Base-by-base conservation (phyloP, 768 basidiomycete species). In the Naganishia onofrii region DNA sequence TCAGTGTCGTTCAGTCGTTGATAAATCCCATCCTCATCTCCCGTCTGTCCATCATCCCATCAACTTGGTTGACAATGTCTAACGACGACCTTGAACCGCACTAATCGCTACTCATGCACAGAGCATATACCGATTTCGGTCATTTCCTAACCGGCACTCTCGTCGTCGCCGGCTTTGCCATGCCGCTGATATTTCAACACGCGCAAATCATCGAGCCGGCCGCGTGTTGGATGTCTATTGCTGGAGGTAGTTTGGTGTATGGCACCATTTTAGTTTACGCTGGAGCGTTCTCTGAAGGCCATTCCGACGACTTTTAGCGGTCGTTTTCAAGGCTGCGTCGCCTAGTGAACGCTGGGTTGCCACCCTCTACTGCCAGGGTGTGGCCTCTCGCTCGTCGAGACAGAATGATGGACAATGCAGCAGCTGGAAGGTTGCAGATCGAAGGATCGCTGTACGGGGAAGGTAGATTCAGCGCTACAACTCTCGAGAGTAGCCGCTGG, bases 141-240 rank as follows among this genome's bases (percentile, higher is more conserved):
- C 90, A 92, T 55, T 99, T 98, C 84, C 85, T 97, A 68, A 98
- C 96, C 17, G 86, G 92, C 51, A 85, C 88, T 72, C 85, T 96
- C 73, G 93, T 98, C 70, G 88, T 96, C 12, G 90, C 93, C 38
- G 96, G 96, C 42, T 91, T 98, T 72, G 90, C 94, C 17, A 84
- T 98, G 19, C 96, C 96, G 0, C 85, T 96, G 63, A 88, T 97
- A 38, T 86, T 98, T 32, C 90, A 93, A 0, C 96, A 98, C 74
- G 91, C 96, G 2, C 88, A 89, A 68, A 85, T 98, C 72, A 96
- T 98, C 75, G 84, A 86, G 71, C 84, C 87, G 3, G 88, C 86
- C 19, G 96, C 96, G 48, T 92, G 90, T 79, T 87, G 85, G 76
- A 97, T 99, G 96, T 93, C 92, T 23, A 92, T 97, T 70, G 84